Conservation (phyloP, 176 grass and related monocot species). For the Rhipidocladum racemiflorum region DNA sequence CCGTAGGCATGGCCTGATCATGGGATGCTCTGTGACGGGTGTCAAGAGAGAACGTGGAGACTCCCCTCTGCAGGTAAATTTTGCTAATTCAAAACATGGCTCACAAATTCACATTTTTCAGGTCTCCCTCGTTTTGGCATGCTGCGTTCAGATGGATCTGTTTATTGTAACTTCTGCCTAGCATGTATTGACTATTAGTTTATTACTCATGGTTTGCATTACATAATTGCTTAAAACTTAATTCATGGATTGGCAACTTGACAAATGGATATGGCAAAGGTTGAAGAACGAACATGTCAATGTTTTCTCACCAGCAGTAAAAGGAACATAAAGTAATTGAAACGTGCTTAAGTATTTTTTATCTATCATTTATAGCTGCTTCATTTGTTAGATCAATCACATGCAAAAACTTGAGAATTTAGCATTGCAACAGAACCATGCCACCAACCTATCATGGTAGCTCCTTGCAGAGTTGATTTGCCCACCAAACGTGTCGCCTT, state of each 20-base stretch:
- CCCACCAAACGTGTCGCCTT: not conserved
- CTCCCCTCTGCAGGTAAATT: conserved; percentile 63
- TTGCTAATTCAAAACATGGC: not conserved
- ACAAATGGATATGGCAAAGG: not conserved
- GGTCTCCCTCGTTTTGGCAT: not conserved
- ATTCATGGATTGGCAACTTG: not conserved
- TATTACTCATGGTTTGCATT: not conserved
- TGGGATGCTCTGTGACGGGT: conserved; percentile 88
- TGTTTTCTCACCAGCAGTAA: not conserved
- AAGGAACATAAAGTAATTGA: not conserved
- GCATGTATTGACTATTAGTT: not conserved
- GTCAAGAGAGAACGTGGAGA: conserved; percentile 72
- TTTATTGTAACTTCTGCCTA: not conserved
- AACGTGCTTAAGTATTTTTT: not conserved
- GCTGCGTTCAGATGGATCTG: not conserved
- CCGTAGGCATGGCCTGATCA: conserved; percentile 82
- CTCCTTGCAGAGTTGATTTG: not conserved
- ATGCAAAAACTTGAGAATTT: not conserved
- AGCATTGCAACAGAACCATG: not conserved
- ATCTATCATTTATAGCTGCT: not conserved
- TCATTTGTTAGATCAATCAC: not conserved
- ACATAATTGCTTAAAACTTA: not conserved
- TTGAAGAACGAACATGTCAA: not conserved
- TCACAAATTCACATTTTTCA: not conserved
- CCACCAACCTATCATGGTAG: not conserved